Evolutionary conservation across 1,284 basidiomycete species (phyloP).

Genomic region (Melampsora occidentalis): DNA sequence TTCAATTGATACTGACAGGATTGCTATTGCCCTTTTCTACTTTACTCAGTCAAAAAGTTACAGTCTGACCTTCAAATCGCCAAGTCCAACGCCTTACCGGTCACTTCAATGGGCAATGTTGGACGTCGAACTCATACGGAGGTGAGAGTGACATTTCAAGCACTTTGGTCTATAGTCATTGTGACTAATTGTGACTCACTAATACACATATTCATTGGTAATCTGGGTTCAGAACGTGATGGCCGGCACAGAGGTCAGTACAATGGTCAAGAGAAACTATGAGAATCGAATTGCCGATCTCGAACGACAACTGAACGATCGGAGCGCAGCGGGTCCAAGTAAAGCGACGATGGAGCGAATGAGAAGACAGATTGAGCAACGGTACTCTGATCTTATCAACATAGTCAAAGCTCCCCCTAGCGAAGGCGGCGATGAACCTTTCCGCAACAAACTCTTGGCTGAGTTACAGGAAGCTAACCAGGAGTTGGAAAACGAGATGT

Average conservation of each 20-base stretch:
- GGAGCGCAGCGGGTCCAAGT: conserved; percentile 41
- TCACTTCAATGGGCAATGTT: conserved; percentile 24
- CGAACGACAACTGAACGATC: conserved; percentile 49
- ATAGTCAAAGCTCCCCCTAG: conserved; percentile 61
- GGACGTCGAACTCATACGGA: conserved; percentile 35
- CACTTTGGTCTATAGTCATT: conserved; percentile 62
- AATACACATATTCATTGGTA: conserved; percentile 57
- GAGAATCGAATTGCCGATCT: conserved; percentile 50
- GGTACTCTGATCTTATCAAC: conserved; percentile 68
- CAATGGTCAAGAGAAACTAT: conserved; percentile 58
- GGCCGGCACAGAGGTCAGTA: conserved; percentile 55
- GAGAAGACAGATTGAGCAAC: conserved; percentile 65
- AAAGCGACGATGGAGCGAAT: conserved; percentile 60
- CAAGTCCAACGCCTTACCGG: background rate
- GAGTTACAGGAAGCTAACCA: conserved; percentile 68
- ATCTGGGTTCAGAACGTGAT: background rate
- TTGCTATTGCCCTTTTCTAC: background rate
- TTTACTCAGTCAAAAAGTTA: conserved; percentile 27
- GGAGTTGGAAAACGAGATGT: conserved; percentile 63
- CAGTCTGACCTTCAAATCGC: conserved; percentile 39
- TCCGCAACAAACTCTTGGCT: conserved; percentile 61
- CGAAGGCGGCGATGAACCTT: conserved; percentile 55
- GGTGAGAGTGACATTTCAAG: conserved; percentile 13
- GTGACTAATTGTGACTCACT: conserved; percentile 56
- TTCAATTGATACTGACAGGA: background rate